Conservation (phyloP, 2,329 filamentous ascomycete species). For the Aspergillus caelatus region DNA sequence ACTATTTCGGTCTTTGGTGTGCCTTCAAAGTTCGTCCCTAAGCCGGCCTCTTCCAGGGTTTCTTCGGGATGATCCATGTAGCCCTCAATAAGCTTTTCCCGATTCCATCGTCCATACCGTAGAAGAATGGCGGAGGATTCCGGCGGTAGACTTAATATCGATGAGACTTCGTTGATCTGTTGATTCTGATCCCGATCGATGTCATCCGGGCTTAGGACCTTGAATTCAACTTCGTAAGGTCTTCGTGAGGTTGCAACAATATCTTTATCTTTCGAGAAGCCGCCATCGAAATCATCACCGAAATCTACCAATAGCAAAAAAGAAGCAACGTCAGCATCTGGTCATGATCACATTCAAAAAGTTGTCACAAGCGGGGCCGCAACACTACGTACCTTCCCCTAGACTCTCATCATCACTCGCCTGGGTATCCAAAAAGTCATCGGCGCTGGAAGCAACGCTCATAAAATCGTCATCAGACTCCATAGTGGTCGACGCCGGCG, state of each 20-base stretch:
- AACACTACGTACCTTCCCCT: slow-evolving; percentile 39
- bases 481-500: slow-evolving; percentile 63
- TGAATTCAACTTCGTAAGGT: slow-evolving; percentile 82
- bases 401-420: slow-evolving; percentile 71
- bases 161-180: slow-evolving; percentile 86
- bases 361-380: neutral
- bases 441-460: slow-evolving; percentile 78
- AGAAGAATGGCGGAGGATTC: slow-evolving; percentile 90
- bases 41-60: slow-evolving; percentile 80
- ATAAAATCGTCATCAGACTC: slow-evolving; percentile 95
- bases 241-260: slow-evolving; percentile 71
- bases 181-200: slow-evolving; percentile 84
- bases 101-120: slow-evolving; percentile 91
- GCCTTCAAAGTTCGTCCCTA: slow-evolving; percentile 66
- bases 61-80: slow-evolving; percentile 89
- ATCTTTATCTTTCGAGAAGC: slow-evolving; percentile 70
- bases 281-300: slow-evolving; percentile 60
- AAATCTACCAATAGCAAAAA: slow-evolving; percentile 49
- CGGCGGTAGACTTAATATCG: slow-evolving; percentile 83
- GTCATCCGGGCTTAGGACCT: slow-evolving; percentile 75
- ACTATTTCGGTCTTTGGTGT: slow-evolving; percentile 71
- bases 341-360: neutral
- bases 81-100: slow-evolving; percentile 88
- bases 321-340: neutral
- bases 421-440: slow-evolving; percentile 66